phyloP scores from a whole-genome alignment of 2,329 filamentous ascomycete species.

The Alternaria gaisen region DNA sequence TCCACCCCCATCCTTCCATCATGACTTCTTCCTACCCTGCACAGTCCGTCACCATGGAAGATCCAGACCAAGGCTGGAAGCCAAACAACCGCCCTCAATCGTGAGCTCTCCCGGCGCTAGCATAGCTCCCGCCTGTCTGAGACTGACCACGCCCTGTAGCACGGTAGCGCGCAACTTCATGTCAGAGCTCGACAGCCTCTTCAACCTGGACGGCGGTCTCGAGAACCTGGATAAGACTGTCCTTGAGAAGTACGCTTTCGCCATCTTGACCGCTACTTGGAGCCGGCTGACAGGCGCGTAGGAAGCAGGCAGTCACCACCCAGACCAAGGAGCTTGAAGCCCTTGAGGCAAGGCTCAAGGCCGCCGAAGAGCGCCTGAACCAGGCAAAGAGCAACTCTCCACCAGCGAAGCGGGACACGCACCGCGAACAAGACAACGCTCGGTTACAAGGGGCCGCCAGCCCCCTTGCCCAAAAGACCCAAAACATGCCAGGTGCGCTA shows the following conservation, averaged over 20 bases:
- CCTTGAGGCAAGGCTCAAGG: slow-evolving; percentile 82
- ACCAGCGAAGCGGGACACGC: slow-evolving; percentile 42
- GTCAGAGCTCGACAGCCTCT: slow-evolving; percentile 84
- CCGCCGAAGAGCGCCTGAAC: slow-evolving; percentile 80
- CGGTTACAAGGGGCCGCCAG: slow-evolving; percentile 43
- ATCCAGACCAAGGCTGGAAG: slow-evolving; percentile 79
- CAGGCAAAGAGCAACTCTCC: slow-evolving; percentile 45
- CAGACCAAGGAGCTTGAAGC: slow-evolving; percentile 83
- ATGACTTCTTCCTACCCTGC: slow-evolving; percentile 23
- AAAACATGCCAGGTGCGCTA: slow-evolving; percentile 45
- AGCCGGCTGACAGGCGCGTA: slow-evolving; percentile 51
- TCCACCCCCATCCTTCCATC: slow-evolving; percentile 11
- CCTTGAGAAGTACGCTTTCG: slow-evolving; percentile 77
- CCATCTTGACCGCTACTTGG: neutral
- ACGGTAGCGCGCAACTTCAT: slow-evolving; percentile 90
- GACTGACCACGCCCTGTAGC: slow-evolving; percentile 60
- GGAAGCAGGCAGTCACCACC: slow-evolving; percentile 79
- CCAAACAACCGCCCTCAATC: slow-evolving; percentile 83
- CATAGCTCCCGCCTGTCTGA: slow-evolving; percentile 24
- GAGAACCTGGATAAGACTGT: slow-evolving; percentile 78
- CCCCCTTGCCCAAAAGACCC: slow-evolving; percentile 29
- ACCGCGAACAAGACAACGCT: slow-evolving; percentile 35
- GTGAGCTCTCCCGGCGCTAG: slow-evolving; percentile 62
- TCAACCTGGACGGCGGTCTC: slow-evolving; percentile 83
- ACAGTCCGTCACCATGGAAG: slow-evolving; percentile 37